A percentile compares a stretch with the other conserved stretches of the same genome.
These are phyloP conservation scores for Tolypocladium ophioglossoides DNA, from an alignment of 2,329 filamentous ascomycete species.

Conservation along the genomic window DNA sequence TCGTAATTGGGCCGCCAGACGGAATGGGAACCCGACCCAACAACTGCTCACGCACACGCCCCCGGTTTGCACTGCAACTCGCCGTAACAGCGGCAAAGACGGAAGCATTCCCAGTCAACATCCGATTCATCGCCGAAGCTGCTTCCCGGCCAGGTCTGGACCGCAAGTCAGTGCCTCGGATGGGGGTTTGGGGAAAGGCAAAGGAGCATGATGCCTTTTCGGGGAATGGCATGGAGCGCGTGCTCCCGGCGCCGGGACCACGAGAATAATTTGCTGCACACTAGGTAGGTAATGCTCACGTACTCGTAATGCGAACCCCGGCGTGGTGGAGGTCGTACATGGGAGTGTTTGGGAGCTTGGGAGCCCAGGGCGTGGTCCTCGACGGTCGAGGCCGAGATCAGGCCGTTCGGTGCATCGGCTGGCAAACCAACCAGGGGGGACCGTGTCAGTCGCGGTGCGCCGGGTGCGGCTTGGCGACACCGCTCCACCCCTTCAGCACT, in stretches of 20 bases:
- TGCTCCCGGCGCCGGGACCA: neutral
- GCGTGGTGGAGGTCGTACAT: neutral
- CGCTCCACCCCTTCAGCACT: neutral
- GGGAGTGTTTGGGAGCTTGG: neutral
- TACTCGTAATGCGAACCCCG: neutral
- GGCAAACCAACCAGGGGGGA: neutral
- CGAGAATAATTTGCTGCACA: neutral
- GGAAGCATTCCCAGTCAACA: neutral
- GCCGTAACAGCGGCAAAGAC: too few species aligned
- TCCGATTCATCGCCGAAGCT: neutral
- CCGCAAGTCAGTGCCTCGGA: neutral
- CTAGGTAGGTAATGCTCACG: too few species aligned
- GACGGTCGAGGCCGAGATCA: conserved; percentile 3
- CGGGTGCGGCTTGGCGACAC: neutral
- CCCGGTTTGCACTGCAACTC: neutral
- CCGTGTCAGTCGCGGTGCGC: neutral
- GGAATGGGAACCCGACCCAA: neutral
- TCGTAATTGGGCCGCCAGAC: too few species aligned
- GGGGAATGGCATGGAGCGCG: neutral
- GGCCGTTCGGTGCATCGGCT: neutral
- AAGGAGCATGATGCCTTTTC: neutral
- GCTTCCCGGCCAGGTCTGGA: neutral
- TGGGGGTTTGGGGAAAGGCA: neutral
- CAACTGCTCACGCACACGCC: neutral
- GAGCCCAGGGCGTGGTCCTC: neutral